A percentile compares a stretch with the other conserved stretches of the same genome.
phyloP scores from a whole-genome alignment of 2,329 filamentous ascomycete species.

The Diaporthe citrichinensis region DNA sequence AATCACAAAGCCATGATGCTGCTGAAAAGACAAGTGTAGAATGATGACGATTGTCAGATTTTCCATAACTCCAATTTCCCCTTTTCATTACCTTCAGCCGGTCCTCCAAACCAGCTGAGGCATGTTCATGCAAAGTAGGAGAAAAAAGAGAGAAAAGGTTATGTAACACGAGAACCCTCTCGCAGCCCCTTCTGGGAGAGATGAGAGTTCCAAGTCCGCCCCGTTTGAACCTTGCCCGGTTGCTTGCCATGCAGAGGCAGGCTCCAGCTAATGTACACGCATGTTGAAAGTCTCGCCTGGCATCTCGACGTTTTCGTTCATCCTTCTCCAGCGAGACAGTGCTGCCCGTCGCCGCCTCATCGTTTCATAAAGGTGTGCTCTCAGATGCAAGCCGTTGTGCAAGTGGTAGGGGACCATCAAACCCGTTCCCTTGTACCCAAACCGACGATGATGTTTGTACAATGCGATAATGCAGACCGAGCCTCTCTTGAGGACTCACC shows the following conservation, averaged over 20 bases:
- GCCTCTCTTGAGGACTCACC: neutral
- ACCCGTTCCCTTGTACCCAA: constrained; percentile 10
- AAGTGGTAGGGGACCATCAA: neutral
- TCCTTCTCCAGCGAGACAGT: neutral
- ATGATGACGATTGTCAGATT: neutral
- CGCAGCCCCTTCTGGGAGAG: constrained; percentile 16
- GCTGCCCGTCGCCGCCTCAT: neutral
- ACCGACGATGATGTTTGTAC: constrained; percentile 19
- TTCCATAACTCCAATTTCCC: constrained; percentile 25
- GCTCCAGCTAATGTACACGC: constrained; percentile 30
- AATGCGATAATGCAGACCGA: constrained; percentile 6
- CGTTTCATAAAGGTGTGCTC: constrained; percentile 21
- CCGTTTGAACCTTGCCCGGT: constrained; percentile 12
- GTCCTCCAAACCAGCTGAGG: constrained; percentile 18
- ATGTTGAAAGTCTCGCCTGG: neutral
- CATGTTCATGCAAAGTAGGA: constrained; percentile 18
- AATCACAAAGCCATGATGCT: neutral
- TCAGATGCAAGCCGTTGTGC: constrained; percentile 1
- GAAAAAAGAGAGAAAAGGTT: neutral
- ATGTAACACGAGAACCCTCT: constrained; percentile 33
- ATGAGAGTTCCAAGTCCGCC: constrained; percentile 20
- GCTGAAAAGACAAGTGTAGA: neutral
- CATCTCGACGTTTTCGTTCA: neutral
- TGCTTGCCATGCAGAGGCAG: constrained; percentile 26
- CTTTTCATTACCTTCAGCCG: constrained; percentile 12